A percentile compares a stretch with the other conserved stretches of the same genome.
Evolutionary conservation across 768 basidiomycete species (phyloP).

Genomic region (Pisolithus sp.): DNA sequence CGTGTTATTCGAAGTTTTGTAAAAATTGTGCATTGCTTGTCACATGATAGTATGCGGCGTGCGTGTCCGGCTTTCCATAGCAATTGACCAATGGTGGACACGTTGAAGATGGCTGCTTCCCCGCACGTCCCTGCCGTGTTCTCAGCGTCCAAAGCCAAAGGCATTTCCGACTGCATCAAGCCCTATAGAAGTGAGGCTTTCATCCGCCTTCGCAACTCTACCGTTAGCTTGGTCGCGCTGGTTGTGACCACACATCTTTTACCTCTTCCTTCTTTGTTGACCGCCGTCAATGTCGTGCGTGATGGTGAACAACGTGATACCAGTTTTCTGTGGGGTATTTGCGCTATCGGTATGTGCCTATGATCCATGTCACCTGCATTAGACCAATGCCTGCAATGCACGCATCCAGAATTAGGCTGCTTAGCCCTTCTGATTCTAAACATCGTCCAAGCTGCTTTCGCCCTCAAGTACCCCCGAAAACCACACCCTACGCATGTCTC

Average conservation of each 20-base stretch:
- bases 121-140: constrained; percentile 10
- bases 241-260: constrained; percentile 32
- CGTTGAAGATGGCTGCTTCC: too few species aligned
- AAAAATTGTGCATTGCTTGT: too few species aligned
- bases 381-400: background rate
- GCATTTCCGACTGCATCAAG: constrained; percentile 22
- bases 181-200: constrained; percentile 33
- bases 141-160: constrained; percentile 14
- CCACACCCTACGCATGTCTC: constrained; percentile 23
- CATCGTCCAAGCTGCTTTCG: constrained; percentile 29
- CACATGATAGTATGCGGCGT: too few species aligned
- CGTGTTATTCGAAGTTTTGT: too few species aligned
- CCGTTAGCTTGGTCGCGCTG: constrained; percentile 26
- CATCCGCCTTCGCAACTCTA: constrained; percentile 34
- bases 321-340: constrained; percentile 16
- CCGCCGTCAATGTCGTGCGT: constrained; percentile 27
- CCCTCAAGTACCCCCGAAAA: constrained; percentile 31
- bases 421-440: constrained; percentile 29
- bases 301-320: background rate
- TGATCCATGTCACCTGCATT: background rate
- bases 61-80: too few species aligned
- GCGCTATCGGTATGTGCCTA: constrained; percentile 25
- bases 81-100: too few species aligned
- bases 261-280: constrained; percentile 33
- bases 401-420: constrained; percentile 22